phyloP scores from a whole-genome alignment of 2,329 filamentous ascomycete genomes.

The Lasiodiplodia gonubiensis region DNA sequence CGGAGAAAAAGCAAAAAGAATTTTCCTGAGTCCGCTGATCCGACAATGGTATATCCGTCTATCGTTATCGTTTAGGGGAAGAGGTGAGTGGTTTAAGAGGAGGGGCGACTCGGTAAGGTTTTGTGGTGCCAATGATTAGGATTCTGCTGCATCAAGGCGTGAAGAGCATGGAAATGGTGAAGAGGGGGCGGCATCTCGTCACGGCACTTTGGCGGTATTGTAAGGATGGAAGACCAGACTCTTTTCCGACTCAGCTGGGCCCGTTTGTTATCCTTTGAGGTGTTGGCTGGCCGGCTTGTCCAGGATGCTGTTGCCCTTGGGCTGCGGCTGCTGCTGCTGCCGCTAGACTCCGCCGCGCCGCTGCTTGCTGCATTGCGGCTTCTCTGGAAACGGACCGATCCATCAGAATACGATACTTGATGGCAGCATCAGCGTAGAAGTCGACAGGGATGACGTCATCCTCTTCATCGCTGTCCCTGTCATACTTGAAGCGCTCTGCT shows the following conservation, averaged over 20 bases:
- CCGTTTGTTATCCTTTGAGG: constrained; percentile 21
- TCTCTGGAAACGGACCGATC: constrained; percentile 37
- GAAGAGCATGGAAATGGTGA: constrained; percentile 11
- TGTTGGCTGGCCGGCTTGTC: constrained; percentile 33
- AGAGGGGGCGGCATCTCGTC: constrained; percentile 3
- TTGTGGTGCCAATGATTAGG: not conserved
- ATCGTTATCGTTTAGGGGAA: constrained; percentile 14
- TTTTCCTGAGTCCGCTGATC: not conserved
- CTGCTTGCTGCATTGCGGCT: constrained; percentile 46
- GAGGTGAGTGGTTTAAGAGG: not conserved
- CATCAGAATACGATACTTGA: constrained; percentile 61
- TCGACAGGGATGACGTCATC: constrained; percentile 77
- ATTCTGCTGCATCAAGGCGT: not conserved
- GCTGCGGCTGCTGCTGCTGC: constrained; percentile 32
- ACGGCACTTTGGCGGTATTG: constrained; percentile 14
- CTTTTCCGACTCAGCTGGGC: constrained; percentile 13
- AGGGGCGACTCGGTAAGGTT: not conserved
- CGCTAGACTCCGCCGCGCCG: constrained; percentile 19
- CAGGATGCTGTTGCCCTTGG: constrained; percentile 36
- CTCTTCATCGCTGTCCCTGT: constrained; percentile 82
- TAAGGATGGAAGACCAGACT: not conserved
- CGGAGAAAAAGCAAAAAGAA: not conserved
- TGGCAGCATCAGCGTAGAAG: constrained; percentile 64
- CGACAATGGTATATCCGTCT: constrained; percentile 27
- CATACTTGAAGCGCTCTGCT: constrained; percentile 73